Conservation (phyloP, 306 rosid genomes). For the Glycine latifolia region DNA sequence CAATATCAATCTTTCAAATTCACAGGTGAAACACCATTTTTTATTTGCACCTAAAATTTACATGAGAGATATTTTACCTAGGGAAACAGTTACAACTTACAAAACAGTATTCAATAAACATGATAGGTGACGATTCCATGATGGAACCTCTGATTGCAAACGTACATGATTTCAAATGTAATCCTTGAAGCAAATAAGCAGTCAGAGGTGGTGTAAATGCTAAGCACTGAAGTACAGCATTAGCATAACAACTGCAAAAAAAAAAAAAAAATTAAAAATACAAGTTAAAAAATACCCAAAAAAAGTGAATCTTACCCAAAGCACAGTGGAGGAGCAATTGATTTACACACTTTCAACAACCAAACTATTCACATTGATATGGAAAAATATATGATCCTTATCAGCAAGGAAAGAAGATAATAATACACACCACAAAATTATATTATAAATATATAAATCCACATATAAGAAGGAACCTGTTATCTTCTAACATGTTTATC, state of each 20-base stretch:
- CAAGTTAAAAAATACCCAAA: background rate
- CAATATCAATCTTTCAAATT: conserved; percentile 79
- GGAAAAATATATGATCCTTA: conserved; percentile 6
- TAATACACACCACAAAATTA: conserved; percentile 23
- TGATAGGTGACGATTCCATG: conserved; percentile 7
- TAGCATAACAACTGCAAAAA: conserved; percentile 89
- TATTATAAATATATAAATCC: conserved; percentile 23
- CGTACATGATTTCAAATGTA: conserved; percentile 87
- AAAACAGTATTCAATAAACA: conserved; percentile 21
- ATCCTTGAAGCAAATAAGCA: conserved; percentile 89
- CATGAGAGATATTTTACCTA: conserved; percentile 33
- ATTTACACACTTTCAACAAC: conserved; percentile 17
- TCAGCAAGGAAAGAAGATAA: conserved; percentile 15
- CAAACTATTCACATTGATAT: conserved; percentile 15
- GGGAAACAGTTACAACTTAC: conserved; percentile 35
- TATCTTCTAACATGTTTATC: background rate
- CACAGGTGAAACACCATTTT: conserved; percentile 87
- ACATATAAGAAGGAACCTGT: conserved; percentile 29
- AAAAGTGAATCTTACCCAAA: conserved; percentile 13
- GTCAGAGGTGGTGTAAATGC: conserved; percentile 92
- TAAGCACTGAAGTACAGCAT: conserved; percentile 95
- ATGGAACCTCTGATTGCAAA: conserved; percentile 37
- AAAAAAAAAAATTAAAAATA: conserved; percentile 4
- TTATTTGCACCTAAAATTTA: conserved; percentile 71
- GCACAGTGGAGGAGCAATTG: conserved; percentile 13